Evolutionary conservation across 495 filamentous ascomycete genomes (phyloP), one percentile per base, ranked within the genome.

Genomic region (Tuber magnatum): DNA sequence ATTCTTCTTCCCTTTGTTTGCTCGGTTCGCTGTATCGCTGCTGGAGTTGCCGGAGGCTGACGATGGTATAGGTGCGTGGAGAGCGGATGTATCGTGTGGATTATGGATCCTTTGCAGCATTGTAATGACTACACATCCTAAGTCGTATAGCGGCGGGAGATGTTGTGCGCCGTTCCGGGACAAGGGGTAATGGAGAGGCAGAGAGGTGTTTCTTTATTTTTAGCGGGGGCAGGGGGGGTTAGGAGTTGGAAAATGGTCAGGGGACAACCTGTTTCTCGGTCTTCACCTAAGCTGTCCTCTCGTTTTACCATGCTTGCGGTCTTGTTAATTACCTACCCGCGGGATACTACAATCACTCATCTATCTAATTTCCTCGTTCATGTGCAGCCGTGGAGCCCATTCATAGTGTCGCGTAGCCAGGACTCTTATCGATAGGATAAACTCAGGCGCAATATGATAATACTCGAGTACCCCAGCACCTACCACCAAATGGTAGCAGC

Each of bases 81-180:
- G 0, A 72, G 61, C 38, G 35, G 44, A 16, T 79, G 77, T 43
- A 22, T 75, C 35, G 1, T 39, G 0, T 79, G 76, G 76, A 10
- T 78, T 24, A 40, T 44, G 22, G 76, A 79, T 38, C 77, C 77
- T 18, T 42, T 79, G 32, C 3, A 9, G 16, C 71, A 79, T 22
- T 79, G 77, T 20, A 0, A 70, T 2, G 39, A 41, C 14, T 2
- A 41, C 6, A 24, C 72, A 20, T 28, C 16, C 24, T 20, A 68
- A 39, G 48, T 14, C 5, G 40, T 16, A 32, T n/a, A 28, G n/a
- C 2, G 35, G 7, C 42, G 65, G 72, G 61, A 12, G 32, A 18
- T 74, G 16, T 42, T 16, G 43, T 41, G 39, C 18, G 8, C 40
- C 4, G 39, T 9, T 9, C 12, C 16, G 42, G 41, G 20, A 35